Base-by-base conservation (phyloP, 75 land plant genomes). In the Larix kaempferi region DNA sequence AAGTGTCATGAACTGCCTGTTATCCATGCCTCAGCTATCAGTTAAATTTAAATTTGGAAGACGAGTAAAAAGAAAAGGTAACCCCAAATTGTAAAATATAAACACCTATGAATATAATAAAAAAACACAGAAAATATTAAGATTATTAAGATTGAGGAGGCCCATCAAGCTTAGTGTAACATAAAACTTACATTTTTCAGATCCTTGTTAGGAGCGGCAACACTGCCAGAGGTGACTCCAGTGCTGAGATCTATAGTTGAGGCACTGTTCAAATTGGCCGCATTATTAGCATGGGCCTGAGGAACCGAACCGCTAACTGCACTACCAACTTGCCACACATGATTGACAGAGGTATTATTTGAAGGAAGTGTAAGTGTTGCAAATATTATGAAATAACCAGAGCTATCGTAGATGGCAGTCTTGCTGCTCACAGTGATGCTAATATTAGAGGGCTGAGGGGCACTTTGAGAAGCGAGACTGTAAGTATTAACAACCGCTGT, bases 251-350 rank as follows among this genome's bases (percentile, higher is more conserved):
- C 66, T 25, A 87, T 19, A 3, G 74, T 82, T 22, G 74, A 75
- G 10, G 14, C 56, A 25, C 89, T 83, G 17, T 27, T 16, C 7
- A 64, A 16, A 72, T 88, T 82, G 26, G 57, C 64, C 0, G 56
- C 74, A 23, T 63, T 11, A 1, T 33, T 12, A 2, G 73, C 33
- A 55, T 91, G 93, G 6, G 14, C 10, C 10, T 3, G 33, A 19
- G 89, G 93, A 3, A n/a, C 7, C 13, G 59, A 62, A 27, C 72
- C 74, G 7, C 60, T 56, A 0, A 84, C 73, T 4, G 90, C 82
- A n/a, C 78, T 56, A 26, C 86, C 86, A 1, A 57, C 71, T 60
- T 91, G 88, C 90, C 90, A 91, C 35, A 86, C 93, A 35, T 81
- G 87, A 56, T 78, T 82, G 15, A 85, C 17, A 22, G 75, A 82